Conservation (phyloP, 805 yeast genomes). For the Sungouiella blattae region DNA sequence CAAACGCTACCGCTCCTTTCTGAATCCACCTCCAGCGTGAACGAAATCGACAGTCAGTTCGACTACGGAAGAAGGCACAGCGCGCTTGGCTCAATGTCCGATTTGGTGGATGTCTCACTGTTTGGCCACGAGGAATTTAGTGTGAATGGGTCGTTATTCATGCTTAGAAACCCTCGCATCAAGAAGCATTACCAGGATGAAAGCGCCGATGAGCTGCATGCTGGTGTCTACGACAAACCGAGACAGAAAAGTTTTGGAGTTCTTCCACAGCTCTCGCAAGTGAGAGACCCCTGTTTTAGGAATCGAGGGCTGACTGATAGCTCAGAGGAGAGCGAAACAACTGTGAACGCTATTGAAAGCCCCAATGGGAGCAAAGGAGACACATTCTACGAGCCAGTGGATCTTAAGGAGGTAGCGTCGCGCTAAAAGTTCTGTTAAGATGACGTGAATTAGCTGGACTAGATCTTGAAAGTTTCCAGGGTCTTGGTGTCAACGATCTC, state of each 20-base stretch:
- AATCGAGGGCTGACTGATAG: constrained; percentile 8
- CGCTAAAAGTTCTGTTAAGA: too few species aligned
- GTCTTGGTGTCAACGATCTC: constrained; percentile 13
- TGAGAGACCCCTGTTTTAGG: not conserved
- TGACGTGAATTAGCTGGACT: too few species aligned
- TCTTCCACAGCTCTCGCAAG: constrained; percentile 2
- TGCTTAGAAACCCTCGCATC: constrained; percentile 14
- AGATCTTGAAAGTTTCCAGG: constrained; percentile 10
- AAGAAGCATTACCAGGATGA: constrained; percentile 13
- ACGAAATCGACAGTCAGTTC: constrained; percentile 8
- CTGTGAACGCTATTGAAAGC: constrained; percentile 5
- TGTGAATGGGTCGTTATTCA: constrained; percentile 6
- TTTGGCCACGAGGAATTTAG: constrained; percentile 9
- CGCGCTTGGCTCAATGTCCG: constrained; percentile 11
- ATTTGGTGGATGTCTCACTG: constrained; percentile 10
- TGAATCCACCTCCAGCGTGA: constrained; percentile 6
- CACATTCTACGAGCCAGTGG: not conserved
- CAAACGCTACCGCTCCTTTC: constrained; percentile 16
- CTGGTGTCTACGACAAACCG: not conserved
- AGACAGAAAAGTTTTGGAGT: constrained; percentile 16
- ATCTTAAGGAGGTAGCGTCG: not conserved
- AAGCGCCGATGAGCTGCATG: not conserved
- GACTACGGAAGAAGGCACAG: constrained; percentile 5
- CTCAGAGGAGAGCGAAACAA: constrained; percentile 7
- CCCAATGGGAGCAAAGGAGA: not conserved